phyloP scores from a whole-genome alignment of 306 rosid genomes.

The Leucaena leucocephala region DNA sequence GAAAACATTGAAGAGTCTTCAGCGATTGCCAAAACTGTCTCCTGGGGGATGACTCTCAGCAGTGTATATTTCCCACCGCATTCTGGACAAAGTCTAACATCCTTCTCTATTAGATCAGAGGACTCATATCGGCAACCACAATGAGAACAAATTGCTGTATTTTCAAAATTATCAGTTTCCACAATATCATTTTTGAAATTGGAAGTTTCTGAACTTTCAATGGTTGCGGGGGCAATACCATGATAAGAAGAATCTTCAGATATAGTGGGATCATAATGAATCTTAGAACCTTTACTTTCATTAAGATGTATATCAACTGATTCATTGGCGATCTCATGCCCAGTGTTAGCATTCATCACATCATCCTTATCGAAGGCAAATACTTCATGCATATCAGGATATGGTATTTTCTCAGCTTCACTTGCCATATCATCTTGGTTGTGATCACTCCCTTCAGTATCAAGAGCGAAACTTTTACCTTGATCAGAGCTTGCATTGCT shows the following conservation, averaged over 20 bases:
- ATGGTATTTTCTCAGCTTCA: constrained; percentile 57
- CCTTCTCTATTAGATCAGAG: constrained; percentile 44
- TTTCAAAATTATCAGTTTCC: constrained; percentile 44
- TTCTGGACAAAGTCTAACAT: constrained; percentile 56
- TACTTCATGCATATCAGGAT: constrained; percentile 59
- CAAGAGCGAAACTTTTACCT: constrained; percentile 57
- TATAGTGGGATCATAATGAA: constrained; percentile 37
- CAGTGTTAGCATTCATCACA: constrained; percentile 46
- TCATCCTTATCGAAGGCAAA: constrained; percentile 78
- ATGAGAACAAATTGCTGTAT: constrained; percentile 48
- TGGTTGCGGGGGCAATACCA: constrained; percentile 32
- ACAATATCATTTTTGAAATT: constrained; percentile 45
- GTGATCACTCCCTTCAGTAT: constrained; percentile 68
- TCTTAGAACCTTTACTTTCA: constrained; percentile 41
- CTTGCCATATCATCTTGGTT: constrained; percentile 62
- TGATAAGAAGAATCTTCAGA: constrained; percentile 43
- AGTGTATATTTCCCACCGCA: constrained; percentile 53
- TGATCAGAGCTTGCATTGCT: constrained; percentile 83
- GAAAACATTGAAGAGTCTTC: constrained; percentile 37
- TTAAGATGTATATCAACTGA: constrained; percentile 37
- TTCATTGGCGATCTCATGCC: constrained; percentile 41
- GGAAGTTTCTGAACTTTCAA: constrained; percentile 48
- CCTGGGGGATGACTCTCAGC: constrained; percentile 39
- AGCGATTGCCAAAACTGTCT: constrained; percentile 40
- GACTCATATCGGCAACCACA: constrained; percentile 58